These are phyloP conservation scores for Aspergillus jensenii DNA, from an alignment of 2,329 filamentous ascomycete species.

Conservation along the genomic window DNA sequence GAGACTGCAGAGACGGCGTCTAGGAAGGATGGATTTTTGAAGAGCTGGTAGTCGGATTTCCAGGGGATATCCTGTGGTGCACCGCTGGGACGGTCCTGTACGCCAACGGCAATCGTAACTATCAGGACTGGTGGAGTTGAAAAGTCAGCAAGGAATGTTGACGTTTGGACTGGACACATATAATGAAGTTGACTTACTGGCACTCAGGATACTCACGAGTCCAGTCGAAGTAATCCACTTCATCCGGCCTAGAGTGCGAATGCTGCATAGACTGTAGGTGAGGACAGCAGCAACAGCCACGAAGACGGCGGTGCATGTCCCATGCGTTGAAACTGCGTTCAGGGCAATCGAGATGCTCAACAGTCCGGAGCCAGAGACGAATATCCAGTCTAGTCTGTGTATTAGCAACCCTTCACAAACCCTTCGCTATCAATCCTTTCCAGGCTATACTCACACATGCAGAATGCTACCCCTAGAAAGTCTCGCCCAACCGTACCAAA, in stretches of 20 bases:
- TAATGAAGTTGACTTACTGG: slow-evolving; percentile 8
- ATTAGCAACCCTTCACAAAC: neutral
- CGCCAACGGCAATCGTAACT: slow-evolving; percentile 26
- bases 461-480: slow-evolving; percentile 36
- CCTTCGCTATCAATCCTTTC: too few species aligned
- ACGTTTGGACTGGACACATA: neutral
- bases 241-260: slow-evolving; percentile 33
- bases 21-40: slow-evolving; percentile 23
- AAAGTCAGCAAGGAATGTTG: neutral
- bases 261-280: slow-evolving; percentile 25
- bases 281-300: slow-evolving; percentile 21
- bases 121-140: slow-evolving; percentile 15
- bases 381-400: slow-evolving; percentile 29
- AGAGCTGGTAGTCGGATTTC: slow-evolving; percentile 28
- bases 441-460: slow-evolving; percentile 14
- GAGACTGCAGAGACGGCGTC: slow-evolving; percentile 29
- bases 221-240: slow-evolving; percentile 36
- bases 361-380: slow-evolving; percentile 44
- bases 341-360: slow-evolving; percentile 39
- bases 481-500: slow-evolving; percentile 55
- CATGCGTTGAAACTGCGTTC: slow-evolving; percentile 41
- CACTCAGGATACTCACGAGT: slow-evolving; percentile 7
- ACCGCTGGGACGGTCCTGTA: slow-evolving; percentile 34
- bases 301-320: slow-evolving; percentile 24
- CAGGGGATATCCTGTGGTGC: slow-evolving; percentile 30